Percentiles rank a stretch among this genome's conserved stretches.
phyloP scores from a whole-genome alignment of 2,329 filamentous ascomycete genomes.

The Chaetothyriales sp. region DNA sequence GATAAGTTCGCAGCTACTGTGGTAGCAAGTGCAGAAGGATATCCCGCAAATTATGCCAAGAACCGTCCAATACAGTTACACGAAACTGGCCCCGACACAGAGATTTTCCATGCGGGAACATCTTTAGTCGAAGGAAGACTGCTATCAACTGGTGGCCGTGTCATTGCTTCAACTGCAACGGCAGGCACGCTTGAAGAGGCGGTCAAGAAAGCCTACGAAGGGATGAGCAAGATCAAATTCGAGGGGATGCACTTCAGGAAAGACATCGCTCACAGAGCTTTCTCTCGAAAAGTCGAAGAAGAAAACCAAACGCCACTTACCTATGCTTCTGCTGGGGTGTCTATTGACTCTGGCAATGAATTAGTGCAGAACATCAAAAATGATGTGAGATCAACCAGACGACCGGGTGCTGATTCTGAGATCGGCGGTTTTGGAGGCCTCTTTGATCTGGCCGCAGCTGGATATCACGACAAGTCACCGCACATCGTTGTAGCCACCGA shows the following conservation, averaged over 20 bases:
- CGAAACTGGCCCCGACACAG: slow-evolving; percentile 43
- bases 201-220: slow-evolving; percentile 75
- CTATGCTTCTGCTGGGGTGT: slow-evolving; percentile 86
- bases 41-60: slow-evolving; percentile 75
- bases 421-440: slow-evolving; percentile 93
- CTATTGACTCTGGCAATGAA: slow-evolving; percentile 84
- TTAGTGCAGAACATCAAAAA: slow-evolving; percentile 86
- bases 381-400: slow-evolving; percentile 70
- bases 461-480: slow-evolving; percentile 62
- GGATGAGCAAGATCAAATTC: slow-evolving; percentile 67
- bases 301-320: slow-evolving; percentile 44
- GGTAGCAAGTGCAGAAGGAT: slow-evolving; percentile 84
- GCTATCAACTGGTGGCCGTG: slow-evolving; percentile 70
- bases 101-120: slow-evolving; percentile 91
- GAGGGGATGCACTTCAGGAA: slow-evolving; percentile 82
- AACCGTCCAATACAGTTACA: slow-evolving; percentile 50
- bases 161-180: slow-evolving; percentile 82
- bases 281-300: slow-evolving; percentile 19
- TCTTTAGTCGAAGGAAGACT: slow-evolving; percentile 41
- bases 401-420: slow-evolving; percentile 77
- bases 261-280: slow-evolving; percentile 70
- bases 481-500: slow-evolving; percentile 90
- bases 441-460: slow-evolving; percentile 62
- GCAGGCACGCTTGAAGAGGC: slow-evolving; percentile 65
- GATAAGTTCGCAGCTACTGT: slow-evolving; percentile 72